Conservation (phyloP, 202 grass and related monocot genomes). For the Saccharum hybrid region DNA sequence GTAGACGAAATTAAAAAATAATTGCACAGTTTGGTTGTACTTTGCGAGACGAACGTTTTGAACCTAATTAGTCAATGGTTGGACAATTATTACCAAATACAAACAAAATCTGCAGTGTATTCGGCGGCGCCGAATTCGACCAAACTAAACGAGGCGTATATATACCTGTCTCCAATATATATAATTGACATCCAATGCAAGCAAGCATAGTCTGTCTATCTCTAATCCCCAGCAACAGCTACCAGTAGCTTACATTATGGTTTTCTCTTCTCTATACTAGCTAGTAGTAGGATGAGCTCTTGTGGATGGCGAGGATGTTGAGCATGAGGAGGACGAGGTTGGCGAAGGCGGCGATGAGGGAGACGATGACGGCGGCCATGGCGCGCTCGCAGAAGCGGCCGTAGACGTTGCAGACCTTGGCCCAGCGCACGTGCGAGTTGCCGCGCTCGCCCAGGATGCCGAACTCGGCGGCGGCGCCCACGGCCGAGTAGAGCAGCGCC, state of each 20-base stretch:
- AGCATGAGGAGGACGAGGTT: conserved; percentile 67
- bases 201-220: neutral
- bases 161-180: neutral
- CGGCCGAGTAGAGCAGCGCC: conserved; percentile 57
- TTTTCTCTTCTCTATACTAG: neutral
- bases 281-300: conserved; percentile 62
- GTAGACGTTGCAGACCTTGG: conserved; percentile 61
- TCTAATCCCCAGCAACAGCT: neutral
- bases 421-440: conserved; percentile 67
- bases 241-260: neutral
- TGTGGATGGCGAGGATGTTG: conserved; percentile 67
- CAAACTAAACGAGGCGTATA: too few relatives aligned
- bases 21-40: too few relatives aligned
- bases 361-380: conserved; percentile 53
- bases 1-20: too few relatives aligned
- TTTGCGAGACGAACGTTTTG: too few relatives aligned
- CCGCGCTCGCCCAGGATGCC: conserved; percentile 61
- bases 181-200: neutral
- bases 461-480: conserved; percentile 52
- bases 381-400: conserved; percentile 67
- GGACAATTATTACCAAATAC: too few relatives aligned
- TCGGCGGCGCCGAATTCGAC: too few relatives aligned
- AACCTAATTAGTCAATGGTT: too few relatives aligned
- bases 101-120: too few relatives aligned
- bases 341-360: conserved; percentile 49